Evolutionary conservation across 2,329 filamentous ascomycete species (phyloP).

Genomic region (Alternaria ventricosa): DNA sequence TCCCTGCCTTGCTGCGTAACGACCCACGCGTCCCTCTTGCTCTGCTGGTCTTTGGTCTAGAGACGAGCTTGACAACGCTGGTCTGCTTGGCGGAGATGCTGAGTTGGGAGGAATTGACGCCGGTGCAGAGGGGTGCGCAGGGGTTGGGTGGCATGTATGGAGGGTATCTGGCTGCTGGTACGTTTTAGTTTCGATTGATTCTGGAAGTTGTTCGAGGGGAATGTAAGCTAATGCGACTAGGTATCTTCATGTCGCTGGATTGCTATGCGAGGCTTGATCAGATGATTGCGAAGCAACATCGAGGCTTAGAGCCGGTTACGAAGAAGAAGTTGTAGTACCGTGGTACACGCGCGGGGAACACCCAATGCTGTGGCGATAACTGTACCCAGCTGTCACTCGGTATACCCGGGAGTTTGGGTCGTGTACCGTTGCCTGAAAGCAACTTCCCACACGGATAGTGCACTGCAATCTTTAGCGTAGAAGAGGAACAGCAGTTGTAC

Average conservation of each 20-base stretch:
- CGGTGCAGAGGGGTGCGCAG: constrained; percentile 32
- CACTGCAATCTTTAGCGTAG: neutral
- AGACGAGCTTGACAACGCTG: constrained; percentile 67
- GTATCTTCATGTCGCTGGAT: constrained; percentile 46
- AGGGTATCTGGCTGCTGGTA: constrained; percentile 44
- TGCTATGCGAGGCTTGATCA: constrained; percentile 42
- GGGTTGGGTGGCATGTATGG: constrained; percentile 49
- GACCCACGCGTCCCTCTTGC: constrained; percentile 65
- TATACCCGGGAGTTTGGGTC: neutral
- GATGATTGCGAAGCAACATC: constrained; percentile 30
- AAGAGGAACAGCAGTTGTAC: neutral
- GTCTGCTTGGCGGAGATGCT: constrained; percentile 68
- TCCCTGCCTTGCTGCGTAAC: constrained; percentile 63
- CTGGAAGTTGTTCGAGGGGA: neutral
- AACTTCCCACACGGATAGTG: neutral
- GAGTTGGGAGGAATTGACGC: constrained; percentile 55
- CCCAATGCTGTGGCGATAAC: neutral
- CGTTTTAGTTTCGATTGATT: constrained; percentile 9
- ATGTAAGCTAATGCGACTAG: constrained; percentile 14
- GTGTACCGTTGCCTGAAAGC: neutral
- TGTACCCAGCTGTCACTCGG: neutral
- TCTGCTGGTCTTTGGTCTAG: constrained; percentile 65
- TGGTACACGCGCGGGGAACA: neutral
- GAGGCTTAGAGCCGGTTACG: constrained; percentile 31
- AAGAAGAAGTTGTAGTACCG: constrained; percentile 37